Evolutionary conservation across 192 early-diverging fungal genomes (phyloP), one percentile per base, ranked within the genome.

Genomic region (Coemansia sp.): DNA sequence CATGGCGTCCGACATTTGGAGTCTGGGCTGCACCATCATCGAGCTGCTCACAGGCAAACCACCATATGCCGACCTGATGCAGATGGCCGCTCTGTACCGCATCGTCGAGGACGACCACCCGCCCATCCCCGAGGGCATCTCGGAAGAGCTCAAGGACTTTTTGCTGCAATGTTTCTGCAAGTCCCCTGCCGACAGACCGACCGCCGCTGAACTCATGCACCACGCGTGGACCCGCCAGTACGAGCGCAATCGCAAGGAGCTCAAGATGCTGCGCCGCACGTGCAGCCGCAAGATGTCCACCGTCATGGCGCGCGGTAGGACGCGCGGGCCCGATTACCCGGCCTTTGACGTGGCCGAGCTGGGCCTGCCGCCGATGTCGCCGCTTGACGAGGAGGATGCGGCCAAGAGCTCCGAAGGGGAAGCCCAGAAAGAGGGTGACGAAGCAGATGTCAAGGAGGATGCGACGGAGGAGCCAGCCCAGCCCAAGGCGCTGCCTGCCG

Each of bases 21-120:
- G 88, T 50, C 71, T 98, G 17, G 95, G 95, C 27, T 97, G 94
- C 58, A 98, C 95, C 0, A 61, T 93, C 14, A 83, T 98, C 38
- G 95, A 98, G 66, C 70, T 98, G 57, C 64, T 95, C 28, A 92
- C 93, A 6, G 95, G 95, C 28, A 84, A 87, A 40, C 95, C 95
- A 18, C 95, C 94, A 3, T 98, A 95, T 66, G 78, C 84, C 14
- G 83, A 85, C 6, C 50, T 95, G 38, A 81, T 91, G 35, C 80
- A 89, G 14, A 90, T 97, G 91, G 82, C 92, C 4, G 89, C 92
- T 5, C 78, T 98, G 15, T 98, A 93, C 71, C 85, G 87, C 52
- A 97, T 98, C 56, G 95, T 95, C 5, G 93, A 92, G 58, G 90
- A 91, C 55, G 88, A 91, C 10, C 78, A 83, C 38, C 93, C 93